These are phyloP conservation scores for Aspergillus candidus DNA, from an alignment of 2,329 filamentous ascomycete species.

Conservation along the genomic window DNA sequence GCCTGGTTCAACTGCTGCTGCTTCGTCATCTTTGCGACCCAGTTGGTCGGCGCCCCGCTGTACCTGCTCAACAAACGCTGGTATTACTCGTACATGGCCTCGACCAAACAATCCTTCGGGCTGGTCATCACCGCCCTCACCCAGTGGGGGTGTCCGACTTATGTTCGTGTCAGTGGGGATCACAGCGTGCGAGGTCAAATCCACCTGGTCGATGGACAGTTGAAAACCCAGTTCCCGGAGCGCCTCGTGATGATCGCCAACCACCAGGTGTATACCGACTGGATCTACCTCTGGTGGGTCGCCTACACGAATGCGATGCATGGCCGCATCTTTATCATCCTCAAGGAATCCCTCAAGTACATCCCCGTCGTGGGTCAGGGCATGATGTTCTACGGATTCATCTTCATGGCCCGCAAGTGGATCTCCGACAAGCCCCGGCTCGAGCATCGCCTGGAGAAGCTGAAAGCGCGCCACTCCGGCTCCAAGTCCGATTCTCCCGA, in stretches of 20 bases:
- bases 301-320: conserved; percentile 61
- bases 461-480: conserved; percentile 47
- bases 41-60: conserved; percentile 55
- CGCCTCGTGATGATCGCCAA: conserved; percentile 59
- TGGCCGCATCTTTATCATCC: conserved; percentile 60
- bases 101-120: conserved; percentile 60
- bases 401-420: conserved; percentile 61
- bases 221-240: conserved; percentile 56
- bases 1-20: conserved; percentile 42
- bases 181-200: conserved; percentile 55
- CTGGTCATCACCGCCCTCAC: conserved; percentile 58
- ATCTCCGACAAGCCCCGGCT: conserved; percentile 55
- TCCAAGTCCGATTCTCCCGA: conserved; percentile 42
- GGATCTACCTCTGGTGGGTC: conserved; percentile 64
- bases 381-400: conserved; percentile 61
- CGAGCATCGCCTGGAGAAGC: conserved; percentile 50
- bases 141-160: conserved; percentile 57
- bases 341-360: conserved; percentile 60
- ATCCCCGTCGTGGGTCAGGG: conserved; percentile 58
- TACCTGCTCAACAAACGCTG: conserved; percentile 56
- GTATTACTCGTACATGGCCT: conserved; percentile 60
- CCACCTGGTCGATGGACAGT: conserved; percentile 50
- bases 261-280: conserved; percentile 64
- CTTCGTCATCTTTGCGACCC: conserved; percentile 46
- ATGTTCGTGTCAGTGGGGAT: conserved; percentile 58